Evolutionary conservation across 169 alveolate genomes (phyloP), one percentile per base, ranked within the genome.

Genomic region (Ichthyophthirius multifiliis): DNA sequence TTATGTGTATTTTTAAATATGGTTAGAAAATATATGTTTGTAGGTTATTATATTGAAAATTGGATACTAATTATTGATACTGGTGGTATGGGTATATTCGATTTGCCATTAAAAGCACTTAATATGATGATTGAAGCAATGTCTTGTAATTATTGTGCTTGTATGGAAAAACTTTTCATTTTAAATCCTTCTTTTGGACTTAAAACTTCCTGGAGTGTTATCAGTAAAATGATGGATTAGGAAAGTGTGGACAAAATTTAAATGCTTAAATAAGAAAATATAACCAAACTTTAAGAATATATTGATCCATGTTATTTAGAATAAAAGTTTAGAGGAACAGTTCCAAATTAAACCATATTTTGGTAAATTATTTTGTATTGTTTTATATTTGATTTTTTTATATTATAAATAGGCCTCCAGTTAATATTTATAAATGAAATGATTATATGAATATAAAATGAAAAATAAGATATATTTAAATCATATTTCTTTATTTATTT

Each of bases 191-290:
- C 64, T 23, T 35, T 23, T 37, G 62, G 63, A 18, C 10, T 67
- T 9, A 67, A 67, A 6, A 16, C 46, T 67, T 67, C 46, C 15
- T 67, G 77, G 77, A 41, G 77, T n/a, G 32, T 41, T 16, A 62
- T 67, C 35, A 67, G 62, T n/a, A 62, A 47, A 18, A 34, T 67
- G 43, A 34, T 67, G 62, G 77, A 67, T 67, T 39, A 35, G 16
- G 77, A 67, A 67, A 67, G 62, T 67, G 35, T 62, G 12, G 77
- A 67, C 15, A 67, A 67, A 67, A 67, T 67, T 34, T 37, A 41
- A 39, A 67, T 67, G 77, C 48, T 67, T 34, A 67, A 67, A 67
- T 18, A 67, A 39, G 46, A 67, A 12, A 41, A 67, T 18, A 15
- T 31, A 7, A 12, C 0, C 2, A 4, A 6, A 67, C 35, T 67